phyloP scores from a whole-genome alignment of 345 rosid species.

The Rhodamnia argentea region DNA sequence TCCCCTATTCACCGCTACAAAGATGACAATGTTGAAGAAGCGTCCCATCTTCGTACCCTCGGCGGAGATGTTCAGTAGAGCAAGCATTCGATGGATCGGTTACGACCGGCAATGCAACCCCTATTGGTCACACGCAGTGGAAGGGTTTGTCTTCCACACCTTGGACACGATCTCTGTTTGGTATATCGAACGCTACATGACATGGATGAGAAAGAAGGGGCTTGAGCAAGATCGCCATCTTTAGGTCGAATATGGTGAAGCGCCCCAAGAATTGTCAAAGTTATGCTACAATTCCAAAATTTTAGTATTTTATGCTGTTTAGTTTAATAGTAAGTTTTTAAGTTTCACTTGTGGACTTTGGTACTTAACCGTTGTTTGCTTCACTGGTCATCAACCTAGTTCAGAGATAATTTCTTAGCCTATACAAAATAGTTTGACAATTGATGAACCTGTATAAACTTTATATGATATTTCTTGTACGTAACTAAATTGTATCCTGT shows the following conservation, averaged over 20 bases:
- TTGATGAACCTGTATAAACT: too few species aligned
- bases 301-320: background rate
- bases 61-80: constrained; percentile 22
- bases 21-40: constrained; percentile 19
- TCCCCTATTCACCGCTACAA: constrained; percentile 29
- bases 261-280: too few species aligned
- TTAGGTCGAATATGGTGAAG: background rate
- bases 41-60: constrained; percentile 13
- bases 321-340: too few species aligned
- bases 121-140: constrained; percentile 4
- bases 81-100: constrained; percentile 36
- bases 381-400: background rate
- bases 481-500: too few species aligned
- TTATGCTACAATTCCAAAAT: background rate
- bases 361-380: background rate
- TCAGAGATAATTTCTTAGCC: background rate
- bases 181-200: background rate
- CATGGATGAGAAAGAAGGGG: background rate
- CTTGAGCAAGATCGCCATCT: background rate
- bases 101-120: constrained; percentile 29
- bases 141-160: background rate
- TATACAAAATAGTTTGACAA: background rate
- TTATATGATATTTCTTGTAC: background rate
- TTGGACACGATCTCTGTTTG: background rate
- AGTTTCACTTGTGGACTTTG: background rate